Percentiles rank a stretch among this genome's conserved stretches.
Evolutionary conservation across 257 asterid genomes (phyloP).

Genomic region (Cynanchum wilfordii): DNA sequence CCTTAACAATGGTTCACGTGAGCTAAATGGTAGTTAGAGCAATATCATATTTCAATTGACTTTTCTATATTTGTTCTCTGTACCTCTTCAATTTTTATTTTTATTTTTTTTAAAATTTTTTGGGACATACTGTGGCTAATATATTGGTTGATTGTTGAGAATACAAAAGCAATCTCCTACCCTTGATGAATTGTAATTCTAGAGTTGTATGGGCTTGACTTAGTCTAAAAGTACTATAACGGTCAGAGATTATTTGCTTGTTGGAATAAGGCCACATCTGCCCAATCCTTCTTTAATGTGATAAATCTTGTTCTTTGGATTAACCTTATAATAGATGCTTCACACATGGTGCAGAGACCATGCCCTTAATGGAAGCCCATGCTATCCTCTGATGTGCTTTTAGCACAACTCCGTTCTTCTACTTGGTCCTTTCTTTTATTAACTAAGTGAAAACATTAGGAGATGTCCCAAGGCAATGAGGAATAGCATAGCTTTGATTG

Average conservation of each 20-base stretch:
- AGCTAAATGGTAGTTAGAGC: neutral
- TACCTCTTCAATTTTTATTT: neutral
- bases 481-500: neutral
- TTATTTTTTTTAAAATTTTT: no score
- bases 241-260: conserved; percentile 1
- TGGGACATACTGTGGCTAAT: neutral
- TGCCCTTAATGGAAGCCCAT: neutral
- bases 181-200: neutral
- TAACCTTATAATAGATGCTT: neutral
- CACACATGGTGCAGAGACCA: neutral
- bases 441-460: neutral
- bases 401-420: neutral
- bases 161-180: neutral
- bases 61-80: neutral
- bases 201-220: neutral
- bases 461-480: neutral
- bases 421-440: neutral
- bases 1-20: neutral
- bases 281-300: neutral
- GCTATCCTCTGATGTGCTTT: neutral
- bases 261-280: neutral
- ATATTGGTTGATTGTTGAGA: neutral
- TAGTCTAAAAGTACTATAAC: neutral
- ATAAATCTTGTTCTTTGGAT: neutral
- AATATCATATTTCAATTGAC: neutral